A percentile compares a stretch with the other conserved stretches of the same genome.
Evolutionary conservation across 2,329 filamentous ascomycete genomes (phyloP).

Genomic region (Phyllosticta citriasiana): DNA sequence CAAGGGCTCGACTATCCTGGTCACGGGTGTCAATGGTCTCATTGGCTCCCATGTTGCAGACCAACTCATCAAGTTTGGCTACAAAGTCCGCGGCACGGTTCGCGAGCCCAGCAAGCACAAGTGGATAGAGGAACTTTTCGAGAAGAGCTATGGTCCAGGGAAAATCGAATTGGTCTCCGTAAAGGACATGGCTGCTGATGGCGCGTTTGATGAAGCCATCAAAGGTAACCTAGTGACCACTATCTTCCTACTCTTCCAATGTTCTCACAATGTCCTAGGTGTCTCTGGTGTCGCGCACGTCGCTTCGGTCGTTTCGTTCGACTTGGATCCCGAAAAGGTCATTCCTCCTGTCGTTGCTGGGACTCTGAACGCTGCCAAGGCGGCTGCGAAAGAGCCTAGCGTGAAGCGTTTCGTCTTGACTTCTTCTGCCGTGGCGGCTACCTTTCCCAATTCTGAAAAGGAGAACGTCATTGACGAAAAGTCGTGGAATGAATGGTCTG

Average conservation of each 20-base stretch:
- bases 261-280: constrained; percentile 17
- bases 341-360: constrained; percentile 32
- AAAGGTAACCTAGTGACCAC: constrained; percentile 14
- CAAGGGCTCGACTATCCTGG: constrained; percentile 20
- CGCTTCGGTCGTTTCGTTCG: constrained; percentile 33
- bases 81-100: constrained; percentile 26
- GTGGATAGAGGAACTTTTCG: constrained; percentile 24
- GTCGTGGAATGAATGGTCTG: constrained; percentile 24
- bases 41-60: constrained; percentile 25
- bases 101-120: constrained; percentile 20
- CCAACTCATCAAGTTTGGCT: constrained; percentile 22
- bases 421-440: constrained; percentile 31
- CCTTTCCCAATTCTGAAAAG: constrained; percentile 17
- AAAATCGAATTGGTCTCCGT: constrained; percentile 23
- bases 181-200: constrained; percentile 19
- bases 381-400: constrained; percentile 30
- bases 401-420: constrained; percentile 37
- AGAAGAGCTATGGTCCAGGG: constrained; percentile 15
- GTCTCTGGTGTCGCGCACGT: constrained; percentile 36
- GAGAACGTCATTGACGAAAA: constrained; percentile 18
- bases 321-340: constrained; percentile 28
- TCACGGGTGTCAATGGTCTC: constrained; percentile 27
- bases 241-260: neutral
- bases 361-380: constrained; percentile 29
- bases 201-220: constrained; percentile 19